These are phyloP conservation scores for Phyllostachys edulis DNA, from an alignment of 176 grass and related monocot species.

Conservation along the genomic window DNA sequence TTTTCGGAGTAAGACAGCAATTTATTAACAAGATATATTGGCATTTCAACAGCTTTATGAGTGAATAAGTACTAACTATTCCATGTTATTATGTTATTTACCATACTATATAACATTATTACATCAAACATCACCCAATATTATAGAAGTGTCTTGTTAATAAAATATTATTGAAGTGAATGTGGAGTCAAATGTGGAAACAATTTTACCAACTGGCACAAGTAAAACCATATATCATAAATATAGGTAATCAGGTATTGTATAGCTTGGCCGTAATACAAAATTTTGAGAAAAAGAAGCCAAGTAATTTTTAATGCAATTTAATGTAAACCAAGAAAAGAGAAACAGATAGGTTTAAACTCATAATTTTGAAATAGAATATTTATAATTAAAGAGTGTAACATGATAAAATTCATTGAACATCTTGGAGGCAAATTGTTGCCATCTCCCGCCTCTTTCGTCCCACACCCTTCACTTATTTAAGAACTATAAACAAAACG, in stretches of 20 bases:
- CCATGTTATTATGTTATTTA: neutral
- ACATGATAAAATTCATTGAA: neutral
- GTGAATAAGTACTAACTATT: neutral
- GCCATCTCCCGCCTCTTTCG: neutral
- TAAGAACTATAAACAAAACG: neutral
- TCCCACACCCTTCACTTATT: neutral
- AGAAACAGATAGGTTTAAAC: neutral
- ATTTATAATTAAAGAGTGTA: slow-evolving; percentile 17
- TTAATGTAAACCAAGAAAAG: neutral
- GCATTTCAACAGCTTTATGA: neutral
- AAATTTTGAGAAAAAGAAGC: neutral
- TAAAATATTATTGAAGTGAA: neutral
- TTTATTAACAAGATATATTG: neutral
- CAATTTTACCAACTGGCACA: neutral
- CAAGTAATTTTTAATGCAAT: neutral
- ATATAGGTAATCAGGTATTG: neutral
- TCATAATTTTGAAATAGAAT: neutral
- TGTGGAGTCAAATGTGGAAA: neutral
- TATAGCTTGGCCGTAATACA: neutral
- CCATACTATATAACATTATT: neutral
- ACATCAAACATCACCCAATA: neutral
- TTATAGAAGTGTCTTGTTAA: neutral
- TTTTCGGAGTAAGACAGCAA: neutral
- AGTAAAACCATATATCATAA: neutral
- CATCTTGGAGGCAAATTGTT: neutral